Percentiles rank a stretch among this genome's conserved stretches.
Evolutionary conservation across 2,329 filamentous ascomycete species (phyloP).

Genomic region (Trichoderma lentiforme): DNA sequence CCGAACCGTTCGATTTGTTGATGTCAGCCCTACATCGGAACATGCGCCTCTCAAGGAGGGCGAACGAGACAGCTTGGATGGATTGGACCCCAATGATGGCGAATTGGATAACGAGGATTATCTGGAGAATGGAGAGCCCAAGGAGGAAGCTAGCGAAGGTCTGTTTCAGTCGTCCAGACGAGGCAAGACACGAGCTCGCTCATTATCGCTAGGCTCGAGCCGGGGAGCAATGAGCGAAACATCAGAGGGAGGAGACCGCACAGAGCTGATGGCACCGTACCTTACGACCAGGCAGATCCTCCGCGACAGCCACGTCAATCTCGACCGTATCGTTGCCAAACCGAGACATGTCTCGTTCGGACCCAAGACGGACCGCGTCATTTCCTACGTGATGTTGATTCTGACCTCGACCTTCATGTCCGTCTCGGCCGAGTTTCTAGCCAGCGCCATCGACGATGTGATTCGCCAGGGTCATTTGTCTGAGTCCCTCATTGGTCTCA

Average conservation of each 20-base stretch:
- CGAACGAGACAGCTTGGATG: conserved; percentile 18
- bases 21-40: conserved; percentile 20
- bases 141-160: conserved; percentile 8
- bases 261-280: conserved; percentile 21
- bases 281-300: conserved; percentile 22
- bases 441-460: conserved; percentile 55
- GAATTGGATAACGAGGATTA: conserved; percentile 11
- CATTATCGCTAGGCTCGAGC: conserved; percentile 27
- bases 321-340: conserved; percentile 11
- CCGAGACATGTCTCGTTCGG: conserved; percentile 2
- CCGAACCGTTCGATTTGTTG: conserved; percentile 32
- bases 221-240: conserved; percentile 24
- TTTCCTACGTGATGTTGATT: conserved; percentile 51
- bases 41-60: background rate
- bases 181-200: conserved; percentile 26
- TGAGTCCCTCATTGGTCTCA: conserved; percentile 58
- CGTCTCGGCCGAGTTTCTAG: conserved; percentile 59
- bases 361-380: conserved; percentile 24
- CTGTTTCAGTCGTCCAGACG: conserved; percentile 23
- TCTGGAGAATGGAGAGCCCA: conserved; percentile 11
- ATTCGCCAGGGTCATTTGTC: conserved; percentile 48
- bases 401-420: conserved; percentile 55
- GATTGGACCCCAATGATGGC: background rate
- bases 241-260: conserved; percentile 19
- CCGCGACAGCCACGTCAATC: conserved; percentile 18